phyloP scores from a whole-genome alignment of 2,329 filamentous ascomycete species.

The Fusarium sublunatum region DNA sequence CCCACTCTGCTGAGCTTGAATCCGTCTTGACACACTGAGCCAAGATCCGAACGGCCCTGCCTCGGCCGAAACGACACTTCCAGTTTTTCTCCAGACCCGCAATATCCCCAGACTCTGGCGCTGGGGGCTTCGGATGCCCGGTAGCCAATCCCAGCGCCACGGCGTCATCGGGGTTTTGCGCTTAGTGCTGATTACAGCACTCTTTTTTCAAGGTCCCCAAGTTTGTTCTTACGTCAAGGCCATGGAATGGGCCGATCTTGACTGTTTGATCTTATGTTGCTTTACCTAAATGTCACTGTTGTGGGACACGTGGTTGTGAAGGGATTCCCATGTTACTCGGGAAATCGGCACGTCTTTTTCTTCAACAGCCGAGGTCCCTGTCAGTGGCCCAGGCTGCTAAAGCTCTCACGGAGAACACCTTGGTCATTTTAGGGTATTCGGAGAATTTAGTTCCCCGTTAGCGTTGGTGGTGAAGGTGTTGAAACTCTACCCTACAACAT shows the following conservation, averaged over 20 bases:
- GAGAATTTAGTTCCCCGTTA: slow-evolving; percentile 9
- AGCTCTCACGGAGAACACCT: background rate
- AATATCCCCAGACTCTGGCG: slow-evolving; percentile 12
- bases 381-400: background rate
- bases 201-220: background rate
- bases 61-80: slow-evolving; percentile 28
- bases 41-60: slow-evolving; percentile 33
- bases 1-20: background rate
- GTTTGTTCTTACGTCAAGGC: background rate
- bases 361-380: background rate
- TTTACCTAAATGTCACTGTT: no score
- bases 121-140: background rate
- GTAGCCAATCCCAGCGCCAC: slow-evolving; percentile 23
- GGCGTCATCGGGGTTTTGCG: slow-evolving; percentile 13
- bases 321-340: background rate
- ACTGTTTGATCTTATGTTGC: background rate
- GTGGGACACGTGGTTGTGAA: background rate
- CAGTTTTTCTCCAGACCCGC: slow-evolving; percentile 12
- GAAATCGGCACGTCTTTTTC: background rate
- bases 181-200: background rate
- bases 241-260: background rate
- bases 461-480: background rate
- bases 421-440: background rate
- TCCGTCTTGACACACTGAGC: background rate
- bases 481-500: slow-evolving; percentile 1